Evolutionary conservation across 805 yeast species (phyloP).

Genomic region (Alloascoidea hylecoeti): DNA sequence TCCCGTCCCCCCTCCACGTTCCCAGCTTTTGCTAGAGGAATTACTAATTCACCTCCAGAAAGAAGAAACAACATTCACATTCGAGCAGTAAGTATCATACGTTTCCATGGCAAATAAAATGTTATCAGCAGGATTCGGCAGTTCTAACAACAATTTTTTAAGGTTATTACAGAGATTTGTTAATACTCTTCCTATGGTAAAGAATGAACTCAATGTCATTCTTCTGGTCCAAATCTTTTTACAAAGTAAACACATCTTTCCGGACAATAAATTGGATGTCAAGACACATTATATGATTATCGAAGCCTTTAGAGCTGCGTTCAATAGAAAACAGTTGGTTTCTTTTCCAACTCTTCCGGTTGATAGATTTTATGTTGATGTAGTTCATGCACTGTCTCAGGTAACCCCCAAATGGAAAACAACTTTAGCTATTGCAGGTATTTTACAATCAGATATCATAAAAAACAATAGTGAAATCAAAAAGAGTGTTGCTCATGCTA

Average conservation of each 20-base stretch:
- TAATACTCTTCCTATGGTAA: constrained; percentile 10
- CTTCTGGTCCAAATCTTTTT: constrained; percentile 10
- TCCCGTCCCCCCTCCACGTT: no score
- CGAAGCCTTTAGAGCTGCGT: constrained; percentile 12
- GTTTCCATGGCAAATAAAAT: not conserved
- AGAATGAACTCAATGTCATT: constrained; percentile 11
- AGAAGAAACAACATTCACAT: not conserved
- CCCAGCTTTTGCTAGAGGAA: not conserved
- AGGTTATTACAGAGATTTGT: constrained; percentile 7
- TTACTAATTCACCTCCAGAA: not conserved
- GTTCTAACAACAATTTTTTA: not conserved
- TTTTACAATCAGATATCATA: constrained; percentile 8
- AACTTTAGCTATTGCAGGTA: constrained; percentile 8
- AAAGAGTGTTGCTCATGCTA: constrained; percentile 2
- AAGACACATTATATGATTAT: constrained; percentile 4
- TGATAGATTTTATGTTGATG: constrained; percentile 7
- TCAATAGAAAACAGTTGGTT: constrained; percentile 9
- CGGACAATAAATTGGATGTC: constrained; percentile 4
- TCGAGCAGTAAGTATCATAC: not conserved
- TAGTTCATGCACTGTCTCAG: constrained; percentile 5
- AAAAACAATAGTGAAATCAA: constrained; percentile 2
- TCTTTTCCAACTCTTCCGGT: constrained; percentile 12
- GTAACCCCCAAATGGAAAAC: constrained; percentile 8
- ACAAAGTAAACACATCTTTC: constrained; percentile 8
- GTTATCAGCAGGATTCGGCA: not conserved